Evolutionary conservation across 2,329 filamentous ascomycete genomes (phyloP).

Genomic region (Orbilia ellipsospora): DNA sequence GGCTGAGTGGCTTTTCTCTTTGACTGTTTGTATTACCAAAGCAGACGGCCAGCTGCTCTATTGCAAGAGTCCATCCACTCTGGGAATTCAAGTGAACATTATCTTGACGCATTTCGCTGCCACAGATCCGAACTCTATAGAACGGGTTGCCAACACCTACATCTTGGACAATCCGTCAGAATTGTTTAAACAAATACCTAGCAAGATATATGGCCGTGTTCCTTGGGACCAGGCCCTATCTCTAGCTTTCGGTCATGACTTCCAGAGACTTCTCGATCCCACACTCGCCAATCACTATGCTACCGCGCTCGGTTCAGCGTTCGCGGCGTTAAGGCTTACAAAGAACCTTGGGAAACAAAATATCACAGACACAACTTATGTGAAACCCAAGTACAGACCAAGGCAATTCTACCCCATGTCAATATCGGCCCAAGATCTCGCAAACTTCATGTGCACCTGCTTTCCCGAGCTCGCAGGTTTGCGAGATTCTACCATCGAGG

Average conservation of each 20-base stretch:
- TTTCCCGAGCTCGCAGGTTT: neutral
- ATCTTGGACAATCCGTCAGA: neutral
- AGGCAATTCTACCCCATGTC: neutral
- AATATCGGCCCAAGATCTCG: neutral
- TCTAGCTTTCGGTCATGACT: neutral
- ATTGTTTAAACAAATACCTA: neutral
- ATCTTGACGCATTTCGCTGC: neutral
- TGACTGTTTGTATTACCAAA: neutral
- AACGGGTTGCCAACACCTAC: neutral
- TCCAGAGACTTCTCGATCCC: neutral
- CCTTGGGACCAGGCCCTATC: neutral
- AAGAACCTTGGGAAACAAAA: neutral
- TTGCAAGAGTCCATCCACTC: neutral
- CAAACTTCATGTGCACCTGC: neutral
- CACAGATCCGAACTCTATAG: neutral
- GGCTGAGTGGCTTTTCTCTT: conserved; percentile 5
- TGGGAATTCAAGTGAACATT: neutral
- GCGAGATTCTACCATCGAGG: neutral
- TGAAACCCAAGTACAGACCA: neutral
- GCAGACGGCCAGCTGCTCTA: neutral
- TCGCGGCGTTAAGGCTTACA: neutral
- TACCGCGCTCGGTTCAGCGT: neutral
- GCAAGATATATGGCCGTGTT: neutral
- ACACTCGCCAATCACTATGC: neutral
- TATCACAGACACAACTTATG: neutral